Percentiles rank a stretch among this genome's conserved stretches.
These are phyloP conservation scores for Polyporus arcularius DNA, from an alignment of 768 basidiomycete genomes.

Conservation along the genomic window DNA sequence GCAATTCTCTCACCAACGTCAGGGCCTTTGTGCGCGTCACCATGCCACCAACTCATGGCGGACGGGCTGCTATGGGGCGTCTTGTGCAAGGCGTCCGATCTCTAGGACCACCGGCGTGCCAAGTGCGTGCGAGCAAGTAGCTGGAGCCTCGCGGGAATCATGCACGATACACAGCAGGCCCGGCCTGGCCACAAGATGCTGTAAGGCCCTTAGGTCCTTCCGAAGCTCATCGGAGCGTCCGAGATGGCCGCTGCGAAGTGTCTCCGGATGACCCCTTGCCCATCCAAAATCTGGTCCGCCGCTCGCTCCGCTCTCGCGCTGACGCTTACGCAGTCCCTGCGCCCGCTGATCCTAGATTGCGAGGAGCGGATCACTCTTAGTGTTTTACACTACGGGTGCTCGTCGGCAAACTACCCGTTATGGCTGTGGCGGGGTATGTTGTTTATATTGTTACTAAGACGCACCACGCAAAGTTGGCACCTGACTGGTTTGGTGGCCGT, in stretches of 20 bases:
- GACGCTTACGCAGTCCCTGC: neutral
- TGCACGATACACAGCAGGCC: conserved; percentile 8
- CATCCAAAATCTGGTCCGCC: neutral
- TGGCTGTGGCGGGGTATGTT: neutral
- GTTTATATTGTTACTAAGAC: neutral
- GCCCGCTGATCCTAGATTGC: neutral
- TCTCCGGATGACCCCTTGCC: conserved; percentile 14
- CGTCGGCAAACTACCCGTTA: neutral
- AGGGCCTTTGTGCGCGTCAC: conserved; percentile 3
- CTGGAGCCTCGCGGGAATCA: conserved; percentile 18
- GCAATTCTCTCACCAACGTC: conserved; percentile 16
- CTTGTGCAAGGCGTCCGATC: conserved; percentile 8
- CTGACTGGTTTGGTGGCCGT: neutral
- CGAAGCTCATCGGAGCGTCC: conserved; percentile 16
- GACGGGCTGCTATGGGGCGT: conserved; percentile 1
- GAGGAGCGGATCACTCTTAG: neutral
- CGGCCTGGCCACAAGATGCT: neutral
- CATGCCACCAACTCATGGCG: conserved; percentile 18
- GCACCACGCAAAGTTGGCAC: too few species aligned
- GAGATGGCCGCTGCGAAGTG: conserved; percentile 11
- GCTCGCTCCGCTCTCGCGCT: neutral
- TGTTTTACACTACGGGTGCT: neutral
- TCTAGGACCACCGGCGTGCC: neutral
- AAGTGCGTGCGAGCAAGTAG: neutral
- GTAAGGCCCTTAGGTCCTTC: conserved; percentile 2